Conservation (phyloP, 2,329 filamentous ascomycete species). For the Sarocladiaceae sp. region DNA sequence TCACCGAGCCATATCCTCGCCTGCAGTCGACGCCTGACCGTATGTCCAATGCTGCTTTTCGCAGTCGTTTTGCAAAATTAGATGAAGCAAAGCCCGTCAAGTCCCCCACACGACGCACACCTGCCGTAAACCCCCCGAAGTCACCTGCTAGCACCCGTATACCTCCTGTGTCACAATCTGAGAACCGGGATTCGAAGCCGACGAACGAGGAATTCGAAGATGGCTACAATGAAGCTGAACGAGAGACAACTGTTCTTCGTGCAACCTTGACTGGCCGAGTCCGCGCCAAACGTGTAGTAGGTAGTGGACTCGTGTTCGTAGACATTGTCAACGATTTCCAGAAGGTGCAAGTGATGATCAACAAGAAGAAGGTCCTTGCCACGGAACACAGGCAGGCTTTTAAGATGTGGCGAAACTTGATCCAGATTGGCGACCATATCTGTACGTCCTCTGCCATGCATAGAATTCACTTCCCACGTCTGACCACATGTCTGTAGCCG, state of each 20-base stretch:
- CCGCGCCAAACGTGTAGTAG: constrained; percentile 63
- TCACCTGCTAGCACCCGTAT: not conserved
- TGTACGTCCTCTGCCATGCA: constrained; percentile 50
- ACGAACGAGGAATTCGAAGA: constrained; percentile 26
- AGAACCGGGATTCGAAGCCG: not conserved
- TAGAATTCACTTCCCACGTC: constrained; percentile 15
- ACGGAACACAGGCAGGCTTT: constrained; percentile 28
- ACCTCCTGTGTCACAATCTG: not conserved
- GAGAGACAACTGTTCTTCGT: constrained; percentile 15
- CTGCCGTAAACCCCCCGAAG: not conserved
- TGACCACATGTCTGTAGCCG: constrained; percentile 42
- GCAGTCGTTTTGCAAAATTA: not conserved
- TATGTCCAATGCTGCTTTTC: constrained; percentile 22
- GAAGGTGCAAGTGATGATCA: constrained; percentile 72
- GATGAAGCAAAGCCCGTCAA: not conserved
- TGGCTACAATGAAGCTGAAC: constrained; percentile 20
- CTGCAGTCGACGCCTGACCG: constrained; percentile 21
- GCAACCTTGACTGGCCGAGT: constrained; percentile 59
- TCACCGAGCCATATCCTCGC: constrained; percentile 30
- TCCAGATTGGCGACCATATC: constrained; percentile 79
- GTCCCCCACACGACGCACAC: too few species aligned
- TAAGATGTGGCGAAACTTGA: constrained; percentile 58
- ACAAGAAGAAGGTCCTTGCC: constrained; percentile 46
- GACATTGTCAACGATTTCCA: constrained; percentile 71
- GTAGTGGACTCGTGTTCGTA: constrained; percentile 79